Conservation (phyloP, 805 yeast genomes). For the Kregervanrija pseudodelftensis region DNA sequence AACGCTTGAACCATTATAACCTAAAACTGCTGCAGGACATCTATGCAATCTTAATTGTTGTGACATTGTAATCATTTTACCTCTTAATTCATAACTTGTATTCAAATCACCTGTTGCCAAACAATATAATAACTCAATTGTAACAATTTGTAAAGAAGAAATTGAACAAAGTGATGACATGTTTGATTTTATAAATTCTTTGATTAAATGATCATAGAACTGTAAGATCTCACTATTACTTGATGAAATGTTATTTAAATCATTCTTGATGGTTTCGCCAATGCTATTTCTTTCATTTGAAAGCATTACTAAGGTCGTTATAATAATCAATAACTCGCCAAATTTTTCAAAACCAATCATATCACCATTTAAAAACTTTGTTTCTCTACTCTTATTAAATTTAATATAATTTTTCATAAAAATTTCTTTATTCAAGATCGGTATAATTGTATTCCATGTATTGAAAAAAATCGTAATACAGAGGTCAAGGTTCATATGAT, state of each 20-base stretch:
- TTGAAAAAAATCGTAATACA: conserved; percentile 62
- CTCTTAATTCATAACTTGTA: conserved; percentile 69
- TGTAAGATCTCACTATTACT: conserved; percentile 31
- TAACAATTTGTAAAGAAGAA: conserved; percentile 60
- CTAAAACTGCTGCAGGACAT: conserved; percentile 77
- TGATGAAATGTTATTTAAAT: conserved; percentile 7
- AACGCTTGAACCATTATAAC: conserved; percentile 57
- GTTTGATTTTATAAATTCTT: conserved; percentile 57
- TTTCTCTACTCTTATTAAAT: conserved; percentile 40
- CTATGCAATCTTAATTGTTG: conserved; percentile 80
- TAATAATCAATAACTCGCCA: conserved; percentile 46
- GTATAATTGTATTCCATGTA: conserved; percentile 69
- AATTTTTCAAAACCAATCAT: conserved; percentile 44
- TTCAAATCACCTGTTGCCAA: conserved; percentile 66
- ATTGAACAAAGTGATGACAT: conserved; percentile 54
- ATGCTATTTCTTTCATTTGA: conserved; percentile 28
- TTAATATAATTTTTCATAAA: conserved; percentile 54
- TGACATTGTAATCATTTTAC: conserved; percentile 72
- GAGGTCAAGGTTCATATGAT: conserved; percentile 58
- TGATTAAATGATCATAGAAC: conserved; percentile 54
- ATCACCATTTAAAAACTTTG: conserved; percentile 32
- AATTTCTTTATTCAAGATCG: conserved; percentile 62
- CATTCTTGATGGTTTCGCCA: conserved; percentile 1
- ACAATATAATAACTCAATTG: conserved; percentile 65
- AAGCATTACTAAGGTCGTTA: conserved; percentile 44